Evolutionary conservation across 192 early-diverging fungal species (phyloP).

Genomic region (Dispira simplex): DNA sequence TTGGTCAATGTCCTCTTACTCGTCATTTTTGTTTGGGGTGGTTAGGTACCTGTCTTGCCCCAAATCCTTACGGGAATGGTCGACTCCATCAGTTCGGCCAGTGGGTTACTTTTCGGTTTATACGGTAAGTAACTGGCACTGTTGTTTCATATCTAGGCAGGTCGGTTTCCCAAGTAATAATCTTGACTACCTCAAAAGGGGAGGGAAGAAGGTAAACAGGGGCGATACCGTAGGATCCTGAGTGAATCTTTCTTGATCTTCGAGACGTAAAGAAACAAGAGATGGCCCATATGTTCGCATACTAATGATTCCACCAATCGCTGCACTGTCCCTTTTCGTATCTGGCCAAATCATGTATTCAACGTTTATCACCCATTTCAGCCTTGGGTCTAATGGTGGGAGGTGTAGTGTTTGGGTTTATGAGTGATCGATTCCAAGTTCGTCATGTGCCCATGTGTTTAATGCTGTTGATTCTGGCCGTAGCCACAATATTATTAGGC

Average conservation of each 20-base stretch:
- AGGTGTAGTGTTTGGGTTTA: slow-evolving; percentile 47
- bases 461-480: slow-evolving; percentile 44
- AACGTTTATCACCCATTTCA: slow-evolving; percentile 11
- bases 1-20: no score
- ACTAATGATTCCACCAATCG: slow-evolving; percentile 5
- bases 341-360: not conserved
- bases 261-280: not conserved
- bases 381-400: slow-evolving; percentile 43
- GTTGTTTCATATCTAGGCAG: not conserved
- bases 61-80: slow-evolving; percentile 42
- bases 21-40: no score
- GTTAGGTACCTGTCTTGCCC: slow-evolving; percentile 42
- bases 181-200: not conserved
- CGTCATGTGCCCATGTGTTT: slow-evolving; percentile 60
- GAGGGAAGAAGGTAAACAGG: slow-evolving; percentile 8
- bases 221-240: slow-evolving; percentile 12
- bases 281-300: not conserved
- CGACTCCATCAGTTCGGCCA: slow-evolving; percentile 31
- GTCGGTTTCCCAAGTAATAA: not conserved
- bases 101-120: slow-evolving; percentile 54
- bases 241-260: no score
- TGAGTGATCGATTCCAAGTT: slow-evolving; percentile 55
- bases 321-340: not conserved
- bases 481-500: slow-evolving; percentile 47
- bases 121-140: slow-evolving; percentile 29